These are phyloP conservation scores for Lachnellula hyalina DNA, from an alignment of 2,329 filamentous ascomycete genomes.

Conservation along the genomic window DNA sequence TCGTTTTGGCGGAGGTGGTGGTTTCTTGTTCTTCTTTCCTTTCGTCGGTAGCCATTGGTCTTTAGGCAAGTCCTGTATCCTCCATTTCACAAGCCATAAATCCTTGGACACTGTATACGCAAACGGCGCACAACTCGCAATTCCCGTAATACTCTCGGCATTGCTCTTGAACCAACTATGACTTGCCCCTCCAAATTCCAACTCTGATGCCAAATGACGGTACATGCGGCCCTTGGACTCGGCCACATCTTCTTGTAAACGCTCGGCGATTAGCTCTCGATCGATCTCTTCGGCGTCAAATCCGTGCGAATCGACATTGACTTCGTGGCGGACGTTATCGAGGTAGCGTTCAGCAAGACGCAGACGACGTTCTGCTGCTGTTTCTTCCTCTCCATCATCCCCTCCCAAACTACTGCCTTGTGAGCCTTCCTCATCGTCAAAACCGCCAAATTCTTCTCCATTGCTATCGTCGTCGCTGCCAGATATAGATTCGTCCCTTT, in stretches of 20 bases:
- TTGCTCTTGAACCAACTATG: constrained; percentile 75
- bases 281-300: constrained; percentile 96
- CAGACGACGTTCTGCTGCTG: constrained; percentile 79
- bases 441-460: constrained; percentile 45
- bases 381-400: constrained; percentile 63
- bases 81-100: constrained; percentile 81
- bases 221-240: constrained; percentile 90
- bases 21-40: constrained; percentile 48
- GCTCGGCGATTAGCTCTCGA: constrained; percentile 82
- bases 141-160: constrained; percentile 69
- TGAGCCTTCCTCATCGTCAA: constrained; percentile 49
- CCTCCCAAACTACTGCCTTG: constrained; percentile 49
- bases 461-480: constrained; percentile 73
- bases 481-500: constrained; percentile 67
- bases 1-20: constrained; percentile 51
- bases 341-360: constrained; percentile 89
- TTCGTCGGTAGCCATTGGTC: constrained; percentile 54
- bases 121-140: constrained; percentile 73
- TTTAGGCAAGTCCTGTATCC: constrained; percentile 61
- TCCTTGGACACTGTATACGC: constrained; percentile 89
- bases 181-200: constrained; percentile 63
- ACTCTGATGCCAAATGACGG: constrained; percentile 66
- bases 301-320: constrained; percentile 74
- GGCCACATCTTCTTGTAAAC: constrained; percentile 85
- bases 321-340: constrained; percentile 79